These are phyloP conservation scores for Aspergillus tubingensis DNA, from an alignment of 2,329 filamentous ascomycete species.

Conservation along the genomic window DNA sequence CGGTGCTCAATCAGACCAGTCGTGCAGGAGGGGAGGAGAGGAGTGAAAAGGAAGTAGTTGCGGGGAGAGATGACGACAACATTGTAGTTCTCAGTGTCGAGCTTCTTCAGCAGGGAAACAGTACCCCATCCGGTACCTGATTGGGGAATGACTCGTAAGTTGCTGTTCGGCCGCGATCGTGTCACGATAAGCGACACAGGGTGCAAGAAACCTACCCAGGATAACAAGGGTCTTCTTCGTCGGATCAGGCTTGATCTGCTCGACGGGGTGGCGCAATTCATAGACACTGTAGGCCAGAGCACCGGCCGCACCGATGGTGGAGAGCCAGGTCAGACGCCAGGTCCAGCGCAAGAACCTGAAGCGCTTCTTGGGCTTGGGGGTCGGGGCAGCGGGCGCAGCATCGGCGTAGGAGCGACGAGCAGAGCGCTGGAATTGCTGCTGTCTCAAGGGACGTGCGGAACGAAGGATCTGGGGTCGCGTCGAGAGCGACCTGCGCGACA, in stretches of 20 bases:
- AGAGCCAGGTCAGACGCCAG: constrained; percentile 81
- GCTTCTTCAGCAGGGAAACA: constrained; percentile 94
- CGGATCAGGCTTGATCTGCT: constrained; percentile 78
- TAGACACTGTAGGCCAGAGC: constrained; percentile 82
- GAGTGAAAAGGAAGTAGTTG: constrained; percentile 99
- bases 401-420: constrained; percentile 56
- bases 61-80: constrained; percentile 95
- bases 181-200: background rate
- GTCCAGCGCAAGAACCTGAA: constrained; percentile 74
- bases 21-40: constrained; percentile 93
- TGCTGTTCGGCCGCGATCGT: background rate
- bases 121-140: constrained; percentile 94
- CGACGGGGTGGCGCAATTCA: constrained; percentile 74
- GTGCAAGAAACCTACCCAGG: constrained; percentile 64
- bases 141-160: constrained; percentile 4
- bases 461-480: constrained; percentile 31
- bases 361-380: constrained; percentile 55
- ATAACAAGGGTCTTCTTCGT: constrained; percentile 96
- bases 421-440: constrained; percentile 34
- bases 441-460: constrained; percentile 30
- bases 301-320: constrained; percentile 66
- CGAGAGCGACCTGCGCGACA: constrained; percentile 41
- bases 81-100: constrained; percentile 99
- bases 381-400: constrained; percentile 40
- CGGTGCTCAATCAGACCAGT: constrained; percentile 97